Percentiles rank a stretch among this genome's conserved stretches.
These are phyloP conservation scores for Sphagnurus paluster DNA, from an alignment of 1,284 basidiomycete genomes.

Conservation along the genomic window DNA sequence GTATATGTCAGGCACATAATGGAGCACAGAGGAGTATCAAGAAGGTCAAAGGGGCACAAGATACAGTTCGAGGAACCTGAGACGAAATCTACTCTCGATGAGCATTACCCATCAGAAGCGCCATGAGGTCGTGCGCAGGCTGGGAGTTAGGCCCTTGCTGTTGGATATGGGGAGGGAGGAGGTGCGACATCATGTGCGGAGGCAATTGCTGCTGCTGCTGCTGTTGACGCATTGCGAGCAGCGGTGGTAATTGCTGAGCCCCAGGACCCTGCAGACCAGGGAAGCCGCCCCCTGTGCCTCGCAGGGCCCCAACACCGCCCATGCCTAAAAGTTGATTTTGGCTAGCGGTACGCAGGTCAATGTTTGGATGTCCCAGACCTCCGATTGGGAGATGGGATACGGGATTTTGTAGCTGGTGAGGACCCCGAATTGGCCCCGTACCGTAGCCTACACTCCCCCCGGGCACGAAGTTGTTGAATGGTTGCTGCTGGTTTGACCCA, in stretches of 20 bases:
- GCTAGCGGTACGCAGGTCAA: slow-evolving; percentile 53
- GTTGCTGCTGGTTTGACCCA: slow-evolving; percentile 45
- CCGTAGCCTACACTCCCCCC: slow-evolving; percentile 45
- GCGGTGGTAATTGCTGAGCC: slow-evolving; percentile 37
- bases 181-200: slow-evolving; percentile 55
- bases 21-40: slow-evolving; percentile 8
- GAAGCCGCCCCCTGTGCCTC: slow-evolving; percentile 47
- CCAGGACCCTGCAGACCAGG: slow-evolving; percentile 50
- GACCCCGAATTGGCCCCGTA: slow-evolving; percentile 48
- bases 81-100: slow-evolving; percentile 49
- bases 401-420: slow-evolving; percentile 50
- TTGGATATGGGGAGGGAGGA: slow-evolving; percentile 61
- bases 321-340: slow-evolving; percentile 51
- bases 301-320: slow-evolving; percentile 40
- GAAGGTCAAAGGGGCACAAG: slow-evolving; percentile 1
- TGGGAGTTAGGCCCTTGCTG: slow-evolving; percentile 57
- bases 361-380: slow-evolving; percentile 50
- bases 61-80: background rate
- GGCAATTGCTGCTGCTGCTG: slow-evolving; percentile 43
- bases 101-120: slow-evolving; percentile 71
- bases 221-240: slow-evolving; percentile 38
- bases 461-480: slow-evolving; percentile 52
- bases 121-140: slow-evolving; percentile 72
- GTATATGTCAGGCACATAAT: slow-evolving; percentile 1
- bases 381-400: slow-evolving; percentile 44